A percentile compares a stretch with the other conserved stretches of the same genome.
Evolutionary conservation across 768 basidiomycete species (phyloP).

Genomic region (Leccinum disarticulatum): DNA sequence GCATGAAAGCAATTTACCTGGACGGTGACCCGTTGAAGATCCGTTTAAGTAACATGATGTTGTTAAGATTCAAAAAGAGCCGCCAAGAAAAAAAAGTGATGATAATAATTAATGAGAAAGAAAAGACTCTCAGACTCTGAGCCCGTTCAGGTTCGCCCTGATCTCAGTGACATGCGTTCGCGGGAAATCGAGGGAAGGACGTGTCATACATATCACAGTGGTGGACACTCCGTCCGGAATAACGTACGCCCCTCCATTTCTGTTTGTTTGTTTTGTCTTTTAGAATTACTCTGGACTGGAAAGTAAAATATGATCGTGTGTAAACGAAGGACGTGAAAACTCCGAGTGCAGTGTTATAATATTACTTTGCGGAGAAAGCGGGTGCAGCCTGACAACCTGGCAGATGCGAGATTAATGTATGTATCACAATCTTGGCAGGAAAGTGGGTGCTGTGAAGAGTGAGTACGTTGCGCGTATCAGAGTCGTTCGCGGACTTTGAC

Average conservation of each 20-base stretch:
- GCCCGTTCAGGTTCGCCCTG: neutral
- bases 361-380: neutral
- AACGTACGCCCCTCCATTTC: neutral
- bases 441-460: neutral
- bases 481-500: slow-evolving; percentile 10
- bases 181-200: neutral
- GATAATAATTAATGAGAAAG: neutral
- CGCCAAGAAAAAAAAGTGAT: neutral
- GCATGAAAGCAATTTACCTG: neutral
- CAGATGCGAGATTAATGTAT: neutral
- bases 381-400: neutral
- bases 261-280: neutral
- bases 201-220: neutral
- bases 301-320: neutral
- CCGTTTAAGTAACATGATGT: neutral
- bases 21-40: neutral
- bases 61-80: neutral
- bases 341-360: neutral
- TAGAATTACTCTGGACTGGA: neutral
- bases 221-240: neutral
- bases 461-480: neutral
- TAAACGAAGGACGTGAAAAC: neutral
- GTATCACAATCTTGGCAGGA: neutral
- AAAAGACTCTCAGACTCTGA: neutral
- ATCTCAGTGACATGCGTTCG: neutral